A percentile compares a stretch with the other conserved stretches of the same genome.
These are phyloP conservation scores for Nematocida minor DNA, from an alignment of 371 early-diverging fungal genomes.

Conservation along the genomic window DNA sequence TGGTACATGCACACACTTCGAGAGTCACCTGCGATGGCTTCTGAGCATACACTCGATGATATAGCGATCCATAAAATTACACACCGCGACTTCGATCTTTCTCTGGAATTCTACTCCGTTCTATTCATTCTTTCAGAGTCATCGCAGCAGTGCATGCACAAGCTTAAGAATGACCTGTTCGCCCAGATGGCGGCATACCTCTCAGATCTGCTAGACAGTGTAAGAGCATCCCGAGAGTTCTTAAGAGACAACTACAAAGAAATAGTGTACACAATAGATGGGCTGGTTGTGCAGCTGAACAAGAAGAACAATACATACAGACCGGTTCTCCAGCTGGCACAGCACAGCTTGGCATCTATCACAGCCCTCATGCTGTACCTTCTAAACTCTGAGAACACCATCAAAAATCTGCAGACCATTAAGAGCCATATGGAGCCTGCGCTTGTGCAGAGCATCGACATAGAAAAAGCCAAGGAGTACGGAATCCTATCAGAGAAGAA, in stretches of 20 bases:
- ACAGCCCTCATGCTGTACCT: background rate
- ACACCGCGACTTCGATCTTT: conserved; percentile 21
- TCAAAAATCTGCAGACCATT: background rate
- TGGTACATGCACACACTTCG: conserved; percentile 25
- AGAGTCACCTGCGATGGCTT: background rate
- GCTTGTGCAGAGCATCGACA: background rate
- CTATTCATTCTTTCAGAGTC: conserved; percentile 3
- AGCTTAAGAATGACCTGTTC: background rate
- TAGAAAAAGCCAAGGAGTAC: background rate
- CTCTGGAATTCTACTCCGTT: conserved; percentile 14
- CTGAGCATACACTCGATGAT: background rate
- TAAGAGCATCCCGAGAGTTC: conserved; percentile 20
- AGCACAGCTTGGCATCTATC: background rate
- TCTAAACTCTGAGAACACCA: background rate
- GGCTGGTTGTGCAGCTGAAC: background rate
- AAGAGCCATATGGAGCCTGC: background rate
- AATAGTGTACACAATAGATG: background rate
- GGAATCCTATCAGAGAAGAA: background rate
- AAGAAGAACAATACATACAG: background rate
- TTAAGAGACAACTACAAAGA: conserved; percentile 1
- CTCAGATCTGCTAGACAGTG: background rate
- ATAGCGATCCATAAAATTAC: background rate
- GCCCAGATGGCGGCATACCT: conserved; percentile 2
- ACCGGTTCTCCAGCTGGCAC: background rate
- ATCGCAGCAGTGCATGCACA: background rate